Evolutionary conservation across 352 stramenopile genomes (phyloP).

Genomic region (Phytophthora ramorum): DNA sequence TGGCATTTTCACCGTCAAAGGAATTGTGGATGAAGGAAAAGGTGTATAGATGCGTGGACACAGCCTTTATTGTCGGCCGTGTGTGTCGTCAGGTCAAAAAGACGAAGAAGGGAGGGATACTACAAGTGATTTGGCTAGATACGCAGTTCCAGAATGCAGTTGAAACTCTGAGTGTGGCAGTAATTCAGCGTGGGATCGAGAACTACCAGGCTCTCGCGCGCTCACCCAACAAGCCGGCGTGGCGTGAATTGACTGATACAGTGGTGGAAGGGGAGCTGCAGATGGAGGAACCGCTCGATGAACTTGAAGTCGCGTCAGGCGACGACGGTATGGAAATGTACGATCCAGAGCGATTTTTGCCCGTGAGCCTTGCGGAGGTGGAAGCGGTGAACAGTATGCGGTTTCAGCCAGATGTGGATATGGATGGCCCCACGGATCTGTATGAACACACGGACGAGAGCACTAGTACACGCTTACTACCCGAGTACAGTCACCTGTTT

Average conservation of each 20-base stretch:
- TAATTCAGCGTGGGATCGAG: constrained; percentile 5
- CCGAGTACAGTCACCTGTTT: no score
- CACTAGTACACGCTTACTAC: neutral
- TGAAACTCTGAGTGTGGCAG: neutral
- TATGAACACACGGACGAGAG: constrained; percentile 3
- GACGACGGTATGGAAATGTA: neutral
- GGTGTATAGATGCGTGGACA: no score
- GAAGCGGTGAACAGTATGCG: no score
- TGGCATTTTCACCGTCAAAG: no score
- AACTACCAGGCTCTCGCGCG: constrained; percentile 5
- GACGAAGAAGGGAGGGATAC: no score
- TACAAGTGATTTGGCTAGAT: no score
- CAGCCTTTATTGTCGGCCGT: no score
- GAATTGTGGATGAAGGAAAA: no score
- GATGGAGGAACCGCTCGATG: constrained; percentile 1
- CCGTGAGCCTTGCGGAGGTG: constrained; percentile 5
- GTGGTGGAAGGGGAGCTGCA: neutral
- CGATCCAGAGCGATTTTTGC: constrained; percentile 3
- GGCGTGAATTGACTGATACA: constrained; percentile 9
- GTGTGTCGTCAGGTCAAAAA: no score
- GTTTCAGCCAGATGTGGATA: no score
- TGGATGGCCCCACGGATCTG: neutral
- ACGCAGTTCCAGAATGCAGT: no score
- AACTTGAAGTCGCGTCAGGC: constrained; percentile 5
- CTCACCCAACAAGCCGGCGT: neutral